Percentiles rank a stretch among this genome's conserved stretches.
phyloP scores from a whole-genome alignment of 176 grass and related monocot species.

The Cymbopogon citratus region DNA sequence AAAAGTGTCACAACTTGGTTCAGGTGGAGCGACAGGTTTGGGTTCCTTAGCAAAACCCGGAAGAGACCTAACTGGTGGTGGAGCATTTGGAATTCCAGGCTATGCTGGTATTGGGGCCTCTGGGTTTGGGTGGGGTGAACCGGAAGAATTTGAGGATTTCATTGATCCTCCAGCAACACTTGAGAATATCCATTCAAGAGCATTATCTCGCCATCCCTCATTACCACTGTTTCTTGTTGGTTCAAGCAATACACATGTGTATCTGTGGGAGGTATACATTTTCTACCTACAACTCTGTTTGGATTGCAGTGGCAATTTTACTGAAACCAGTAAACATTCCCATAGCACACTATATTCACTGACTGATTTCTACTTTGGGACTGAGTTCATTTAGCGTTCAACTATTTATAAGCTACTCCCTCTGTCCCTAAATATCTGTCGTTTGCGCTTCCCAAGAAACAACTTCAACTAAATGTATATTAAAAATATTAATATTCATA shows the following conservation, averaged over 20 bases:
- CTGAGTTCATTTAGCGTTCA: background rate
- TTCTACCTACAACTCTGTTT: background rate
- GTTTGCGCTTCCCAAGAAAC: too few species aligned
- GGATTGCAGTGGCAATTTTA: background rate
- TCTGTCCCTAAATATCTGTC: too few species aligned
- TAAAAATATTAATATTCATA: too few species aligned
- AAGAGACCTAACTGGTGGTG: slow-evolving; percentile 83
- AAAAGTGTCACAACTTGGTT: slow-evolving; percentile 56
- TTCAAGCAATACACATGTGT: slow-evolving; percentile 51
- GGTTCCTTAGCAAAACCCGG: slow-evolving; percentile 69
- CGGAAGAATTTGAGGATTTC: slow-evolving; percentile 49
- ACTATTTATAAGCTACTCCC: slow-evolving; percentile 12
- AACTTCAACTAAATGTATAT: too few species aligned
- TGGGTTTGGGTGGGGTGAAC: slow-evolving; percentile 53
- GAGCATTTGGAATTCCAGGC: slow-evolving; percentile 96
- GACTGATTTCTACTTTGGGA: background rate
- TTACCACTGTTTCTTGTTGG: slow-evolving; percentile 52
- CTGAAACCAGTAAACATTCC: background rate
- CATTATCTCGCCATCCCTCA: slow-evolving; percentile 37
- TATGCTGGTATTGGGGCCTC: slow-evolving; percentile 76
- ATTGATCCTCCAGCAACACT: slow-evolving; percentile 52
- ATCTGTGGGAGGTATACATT: slow-evolving; percentile 50
- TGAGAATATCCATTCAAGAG: slow-evolving; percentile 59
- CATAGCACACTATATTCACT: background rate
- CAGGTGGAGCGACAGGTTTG: slow-evolving; percentile 48